These are phyloP conservation scores for Fusarium sp. DNA, from an alignment of 2,329 filamentous ascomycete genomes.

Conservation along the genomic window DNA sequence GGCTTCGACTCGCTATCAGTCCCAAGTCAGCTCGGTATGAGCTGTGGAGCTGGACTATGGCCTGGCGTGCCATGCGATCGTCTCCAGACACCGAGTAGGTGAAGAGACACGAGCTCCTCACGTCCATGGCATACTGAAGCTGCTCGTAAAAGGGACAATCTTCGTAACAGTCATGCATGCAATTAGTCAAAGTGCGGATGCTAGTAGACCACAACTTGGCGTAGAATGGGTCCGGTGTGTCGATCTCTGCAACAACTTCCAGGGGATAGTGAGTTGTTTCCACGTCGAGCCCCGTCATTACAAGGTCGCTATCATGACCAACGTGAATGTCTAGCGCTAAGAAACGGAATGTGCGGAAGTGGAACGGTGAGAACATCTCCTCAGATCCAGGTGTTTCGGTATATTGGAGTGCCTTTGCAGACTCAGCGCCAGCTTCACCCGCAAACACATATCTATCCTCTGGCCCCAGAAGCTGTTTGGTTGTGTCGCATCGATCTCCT, in stretches of 20 bases:
- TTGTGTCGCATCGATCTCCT: not conserved
- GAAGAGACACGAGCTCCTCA: not conserved
- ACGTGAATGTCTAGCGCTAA: not conserved
- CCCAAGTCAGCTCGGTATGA: not conserved
- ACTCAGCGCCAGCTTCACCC: accelerated
- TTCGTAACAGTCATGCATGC: conserved; percentile 9
- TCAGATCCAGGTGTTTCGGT: not conserved
- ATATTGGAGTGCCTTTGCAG: not conserved
- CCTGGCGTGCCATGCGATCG: not conserved
- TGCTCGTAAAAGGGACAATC: conserved; percentile 13
- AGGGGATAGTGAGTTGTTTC: not conserved
- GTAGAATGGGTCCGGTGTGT: not conserved
- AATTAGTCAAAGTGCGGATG: not conserved
- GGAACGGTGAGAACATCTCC: not conserved
- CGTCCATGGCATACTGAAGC: conserved; percentile 8
- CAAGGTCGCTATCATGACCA: not conserved
- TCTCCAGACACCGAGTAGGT: not conserved
- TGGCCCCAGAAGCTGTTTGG: not conserved
- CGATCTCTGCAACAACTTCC: accelerated
- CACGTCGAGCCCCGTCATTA: not conserved
- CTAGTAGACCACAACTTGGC: not conserved
- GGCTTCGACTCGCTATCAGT: conserved; percentile 4
- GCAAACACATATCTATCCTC: not conserved
- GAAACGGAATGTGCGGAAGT: not conserved
- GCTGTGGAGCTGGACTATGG: not conserved